Base-by-base conservation (phyloP, 2,329 filamentous ascomycete species). In the Juglanconis juglandina region DNA sequence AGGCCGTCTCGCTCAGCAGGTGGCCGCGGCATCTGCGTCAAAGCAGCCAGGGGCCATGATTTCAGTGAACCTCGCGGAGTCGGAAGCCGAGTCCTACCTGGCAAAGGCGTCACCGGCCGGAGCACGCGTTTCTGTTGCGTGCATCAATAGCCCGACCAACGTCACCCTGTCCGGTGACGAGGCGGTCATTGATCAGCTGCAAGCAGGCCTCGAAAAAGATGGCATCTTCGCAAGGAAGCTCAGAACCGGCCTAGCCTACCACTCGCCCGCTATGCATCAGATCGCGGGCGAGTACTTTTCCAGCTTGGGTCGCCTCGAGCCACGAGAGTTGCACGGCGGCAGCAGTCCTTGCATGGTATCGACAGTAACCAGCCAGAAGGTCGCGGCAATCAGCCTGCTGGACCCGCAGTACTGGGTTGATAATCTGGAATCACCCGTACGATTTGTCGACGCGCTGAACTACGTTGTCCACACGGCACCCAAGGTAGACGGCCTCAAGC, bases 381-480 rank as follows among this genome's bases (percentile, higher is more conserved):
- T 52, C 9, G 8, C 30, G 11, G 63, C 64, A 50, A 44, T 61
- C 10, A 70, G 68, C 1, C 66, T 68, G 1, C 65, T 71, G 1
- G 24, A 63, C 54, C 3, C 69, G 68, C 5, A 70, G 17, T 69
- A 70, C 44, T 77, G 75, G 75, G 70, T 72, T 6, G 63, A 70
- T 3, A 76, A 76, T 46, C 64, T 77, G 47, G 62, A 70, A 2
- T 69, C 66, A 0, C 72, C 72, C 0, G 75, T 77, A 0, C 64
- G 63, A 35, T 76, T 76, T 44, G 55, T 66, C 1, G 59, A 69
- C 14, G 74, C 73, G 0, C 7, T 39, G 35, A 24, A 24, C 24
- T 39, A 7, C 60, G 70, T 48, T 32, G 46, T 48, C 3, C 59
- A 64, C 5, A 32, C 63, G 0, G 35, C 35, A 24, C 24, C 24